A percentile compares a stretch with the other conserved stretches of the same genome.
These are phyloP conservation scores for Geosmithia morbida DNA, from an alignment of 2,329 filamentous ascomycete genomes.

Conservation along the genomic window DNA sequence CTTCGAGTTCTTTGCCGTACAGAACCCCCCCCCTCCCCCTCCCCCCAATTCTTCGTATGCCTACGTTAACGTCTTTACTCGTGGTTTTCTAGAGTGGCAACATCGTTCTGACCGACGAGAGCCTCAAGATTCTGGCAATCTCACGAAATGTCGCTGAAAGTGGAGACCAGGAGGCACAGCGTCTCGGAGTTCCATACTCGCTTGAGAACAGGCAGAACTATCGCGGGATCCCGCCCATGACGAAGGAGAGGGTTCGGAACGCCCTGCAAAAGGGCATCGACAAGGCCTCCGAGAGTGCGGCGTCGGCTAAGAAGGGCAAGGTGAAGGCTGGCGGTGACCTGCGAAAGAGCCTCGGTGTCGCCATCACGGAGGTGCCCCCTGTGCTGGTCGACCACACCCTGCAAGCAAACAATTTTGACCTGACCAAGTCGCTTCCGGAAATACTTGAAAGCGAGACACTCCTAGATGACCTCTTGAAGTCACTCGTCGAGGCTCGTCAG, in stretches of 20 bases:
- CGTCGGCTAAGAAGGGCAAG: constrained; percentile 48
- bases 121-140: constrained; percentile 69
- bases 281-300: constrained; percentile 33
- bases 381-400: constrained; percentile 80
- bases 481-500: constrained; percentile 55
- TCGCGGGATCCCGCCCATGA: constrained; percentile 58
- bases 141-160: constrained; percentile 69
- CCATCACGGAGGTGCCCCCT: constrained; percentile 80
- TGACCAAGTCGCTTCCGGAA: constrained; percentile 49
- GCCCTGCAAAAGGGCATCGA: constrained; percentile 55
- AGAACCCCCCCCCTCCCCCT: constrained; percentile 1
- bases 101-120: constrained; percentile 77
- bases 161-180: constrained; percentile 70
- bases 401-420: constrained; percentile 53
- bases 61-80: no score
- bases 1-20: constrained; percentile 79
- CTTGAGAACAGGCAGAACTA: constrained; percentile 77
- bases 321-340: constrained; percentile 62
- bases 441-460: constrained; percentile 52
- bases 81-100: constrained; percentile 53
- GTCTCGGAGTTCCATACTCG: constrained; percentile 64
- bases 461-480: constrained; percentile 51
- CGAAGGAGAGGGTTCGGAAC: constrained; percentile 53
- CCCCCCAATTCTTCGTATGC: constrained; percentile 2
- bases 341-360: constrained; percentile 65